phyloP scores from a whole-genome alignment of 1,139 yeast species.

The Saccharomyces hybrid region DNA sequence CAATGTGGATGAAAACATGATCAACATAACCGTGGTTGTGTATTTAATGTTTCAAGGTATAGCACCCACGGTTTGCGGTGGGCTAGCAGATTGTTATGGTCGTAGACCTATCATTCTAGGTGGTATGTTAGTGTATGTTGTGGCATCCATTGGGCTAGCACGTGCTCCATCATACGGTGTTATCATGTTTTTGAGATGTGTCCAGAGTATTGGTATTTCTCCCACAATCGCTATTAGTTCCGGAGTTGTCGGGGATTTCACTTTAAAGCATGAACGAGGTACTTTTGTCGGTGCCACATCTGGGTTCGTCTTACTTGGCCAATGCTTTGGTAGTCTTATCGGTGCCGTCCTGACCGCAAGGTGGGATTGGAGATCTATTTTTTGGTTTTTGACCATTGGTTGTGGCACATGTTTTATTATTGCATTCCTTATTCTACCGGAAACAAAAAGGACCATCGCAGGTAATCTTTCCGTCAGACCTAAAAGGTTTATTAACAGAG shows the following conservation, averaged over 20 bases:
- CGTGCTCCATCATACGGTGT: conserved; percentile 45
- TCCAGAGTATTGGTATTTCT: conserved; percentile 65
- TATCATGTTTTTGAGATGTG: conserved; percentile 49
- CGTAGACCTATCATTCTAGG: conserved; percentile 55
- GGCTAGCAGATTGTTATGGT: conserved; percentile 56
- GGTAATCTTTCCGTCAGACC: conserved; percentile 60
- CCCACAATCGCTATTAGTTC: conserved; percentile 61
- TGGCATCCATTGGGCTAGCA: conserved; percentile 56
- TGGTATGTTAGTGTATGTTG: conserved; percentile 48
- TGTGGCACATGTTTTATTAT: conserved; percentile 38
- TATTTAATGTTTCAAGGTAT: conserved; percentile 66
- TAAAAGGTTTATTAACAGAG: conserved; percentile 33
- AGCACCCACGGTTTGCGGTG: conserved; percentile 48
- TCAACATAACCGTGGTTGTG: conserved; percentile 63
- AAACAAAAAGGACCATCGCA: conserved; percentile 59
- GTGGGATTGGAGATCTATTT: conserved; percentile 70
- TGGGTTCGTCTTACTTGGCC: conserved; percentile 63
- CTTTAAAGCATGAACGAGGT: conserved; percentile 57
- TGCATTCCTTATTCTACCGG: conserved; percentile 46
- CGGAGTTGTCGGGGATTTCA: conserved; percentile 65
- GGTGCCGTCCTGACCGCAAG: conserved; percentile 59
- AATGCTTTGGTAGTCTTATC: conserved; percentile 67
- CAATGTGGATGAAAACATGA: conserved; percentile 44
- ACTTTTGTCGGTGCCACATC: conserved; percentile 52
- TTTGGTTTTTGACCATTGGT: conserved; percentile 63